Evolutionary conservation across 2,329 filamentous ascomycete genomes (phyloP), one percentile per base, ranked within the genome.

Genomic region (Colletotrichum destructivum): DNA sequence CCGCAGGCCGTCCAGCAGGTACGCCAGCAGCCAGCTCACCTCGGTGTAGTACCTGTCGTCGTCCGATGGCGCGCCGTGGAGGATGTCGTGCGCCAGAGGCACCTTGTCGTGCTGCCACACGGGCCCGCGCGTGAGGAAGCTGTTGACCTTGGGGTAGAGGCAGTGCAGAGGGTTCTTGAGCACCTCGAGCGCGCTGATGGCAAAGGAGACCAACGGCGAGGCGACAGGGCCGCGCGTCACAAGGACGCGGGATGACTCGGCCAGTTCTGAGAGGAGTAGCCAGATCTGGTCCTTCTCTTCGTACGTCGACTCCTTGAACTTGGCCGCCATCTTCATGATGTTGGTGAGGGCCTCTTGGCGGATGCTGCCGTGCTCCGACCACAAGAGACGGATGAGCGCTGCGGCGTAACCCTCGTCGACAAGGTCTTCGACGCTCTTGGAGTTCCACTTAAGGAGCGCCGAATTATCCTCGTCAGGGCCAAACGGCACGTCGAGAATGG

Each of bases 71-170:
- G 91, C 88, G 63, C 90, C 88, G 69, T 89, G 86, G 13, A 92
- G 83, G 62, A 92, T 84, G 73, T 88, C 87, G 75, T 89, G 86
- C 31, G 90, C 89, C n/a, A 96, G 86, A 9, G 96, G 88, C 31
- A 96, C 89, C 78, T 90, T 91, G 71, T 93, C 89, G 21, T 91
- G 78, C 15, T 91, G 87, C 96, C 96, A 98, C 31, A 87, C 81
- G 0, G 96, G 95, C 0, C 91, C 89, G 62, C 91, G 91, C 26
- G 94, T 94, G 46, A 98, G 88, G 80, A 95, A 98, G 7, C 88
- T 86, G 83, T 97, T 98, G 81, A 96, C 84, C 79, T 98, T 98
- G 69, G 91, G 89, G 79, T 98, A 98, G 47, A 98, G 88, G 72
- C 89, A 90, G 78, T 97, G 94, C 18, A 94, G 87, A 0, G 96